These are phyloP conservation scores for Ceratocystis diversiconidia DNA, from an alignment of 2,329 filamentous ascomycete species.

Conservation along the genomic window DNA sequence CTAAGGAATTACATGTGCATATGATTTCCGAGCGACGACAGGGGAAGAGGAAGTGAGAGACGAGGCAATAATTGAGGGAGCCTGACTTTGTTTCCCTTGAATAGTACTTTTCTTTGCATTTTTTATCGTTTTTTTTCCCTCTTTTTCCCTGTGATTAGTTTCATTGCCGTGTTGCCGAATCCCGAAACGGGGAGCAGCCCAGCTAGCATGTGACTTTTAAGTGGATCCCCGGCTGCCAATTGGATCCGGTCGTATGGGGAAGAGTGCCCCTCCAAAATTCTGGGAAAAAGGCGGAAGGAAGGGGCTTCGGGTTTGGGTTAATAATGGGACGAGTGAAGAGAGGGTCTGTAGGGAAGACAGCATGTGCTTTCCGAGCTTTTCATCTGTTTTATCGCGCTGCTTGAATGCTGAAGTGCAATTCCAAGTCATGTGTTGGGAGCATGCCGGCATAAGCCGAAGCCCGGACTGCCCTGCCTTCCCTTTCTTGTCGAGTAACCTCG, in stretches of 20 bases:
- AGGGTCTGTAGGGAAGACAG: neutral
- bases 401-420: neutral
- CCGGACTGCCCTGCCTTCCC: neutral
- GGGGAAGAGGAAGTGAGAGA: neutral
- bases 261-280: neutral
- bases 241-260: neutral
- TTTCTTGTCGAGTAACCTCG: conserved; percentile 12
- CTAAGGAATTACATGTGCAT: neutral
- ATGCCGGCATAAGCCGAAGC: neutral
- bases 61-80: neutral
- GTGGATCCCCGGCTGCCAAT: neutral
- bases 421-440: neutral
- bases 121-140: neutral
- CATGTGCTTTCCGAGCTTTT: neutral
- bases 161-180: conserved; percentile 1
- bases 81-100: neutral
- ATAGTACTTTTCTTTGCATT: neutral
- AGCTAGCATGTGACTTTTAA: conserved; percentile 1
- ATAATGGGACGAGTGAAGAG: neutral
- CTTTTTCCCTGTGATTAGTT: neutral
- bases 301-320: neutral
- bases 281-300: neutral
- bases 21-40: neutral
- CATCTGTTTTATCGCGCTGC: neutral
- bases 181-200: neutral